phyloP scores from a whole-genome alignment of 345 rosid genomes.

The Gossypium sturtianum region DNA sequence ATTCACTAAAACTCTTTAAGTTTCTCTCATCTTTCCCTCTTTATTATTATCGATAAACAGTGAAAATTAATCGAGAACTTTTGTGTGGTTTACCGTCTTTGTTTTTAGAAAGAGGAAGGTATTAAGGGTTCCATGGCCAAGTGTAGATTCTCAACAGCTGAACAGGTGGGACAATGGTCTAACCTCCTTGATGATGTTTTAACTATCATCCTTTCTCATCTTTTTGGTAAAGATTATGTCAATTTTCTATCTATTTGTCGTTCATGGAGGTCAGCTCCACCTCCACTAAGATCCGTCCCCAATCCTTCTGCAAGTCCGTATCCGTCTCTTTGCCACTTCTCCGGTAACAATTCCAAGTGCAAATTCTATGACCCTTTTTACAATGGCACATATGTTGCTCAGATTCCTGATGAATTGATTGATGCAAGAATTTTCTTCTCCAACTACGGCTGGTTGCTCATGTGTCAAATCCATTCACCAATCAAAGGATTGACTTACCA shows the following conservation, averaged over 20 bases:
- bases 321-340: neutral
- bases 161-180: neutral
- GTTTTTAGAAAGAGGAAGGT: no score
- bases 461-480: neutral
- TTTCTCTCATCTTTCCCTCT: no score
- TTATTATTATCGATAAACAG: no score
- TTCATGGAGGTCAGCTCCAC: neutral
- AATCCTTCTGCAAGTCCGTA: neutral
- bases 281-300: neutral
- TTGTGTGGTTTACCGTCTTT: no score
- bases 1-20: no score
- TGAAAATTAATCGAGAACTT: no score
- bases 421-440: neutral
- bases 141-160: no score
- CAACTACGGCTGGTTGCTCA: neutral
- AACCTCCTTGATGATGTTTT: neutral
- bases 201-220: neutral
- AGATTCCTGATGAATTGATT: neutral
- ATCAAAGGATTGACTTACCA: neutral
- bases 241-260: neutral
- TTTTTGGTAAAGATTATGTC: neutral
- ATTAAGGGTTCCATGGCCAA: no score
- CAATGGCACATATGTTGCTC: neutral
- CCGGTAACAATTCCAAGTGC: neutral
- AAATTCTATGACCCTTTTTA: neutral